A percentile compares a stretch with the other conserved stretches of the same genome.
Evolutionary conservation across 148 eudicot species (phyloP).

Genomic region (Chenopodium formosanum): DNA sequence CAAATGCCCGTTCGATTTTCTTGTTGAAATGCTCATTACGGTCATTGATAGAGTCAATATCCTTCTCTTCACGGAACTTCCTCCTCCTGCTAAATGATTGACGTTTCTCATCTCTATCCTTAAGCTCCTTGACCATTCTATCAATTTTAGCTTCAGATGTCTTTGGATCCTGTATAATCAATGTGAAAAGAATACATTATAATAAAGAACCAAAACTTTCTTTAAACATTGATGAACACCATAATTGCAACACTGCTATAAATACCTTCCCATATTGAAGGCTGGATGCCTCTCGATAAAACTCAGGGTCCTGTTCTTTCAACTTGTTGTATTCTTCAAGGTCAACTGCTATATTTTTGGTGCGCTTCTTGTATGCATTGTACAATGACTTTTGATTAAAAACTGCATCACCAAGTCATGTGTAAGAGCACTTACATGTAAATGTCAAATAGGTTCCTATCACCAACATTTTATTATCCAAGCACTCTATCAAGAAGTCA

Average conservation of each 20-base stretch:
- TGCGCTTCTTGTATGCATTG: constrained; percentile 88
- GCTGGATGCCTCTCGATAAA: constrained; percentile 91
- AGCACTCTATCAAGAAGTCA: background rate
- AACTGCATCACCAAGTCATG: constrained; percentile 45
- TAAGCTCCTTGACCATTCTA: constrained; percentile 88
- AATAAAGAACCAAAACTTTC: background rate
- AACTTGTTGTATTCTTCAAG: constrained; percentile 72
- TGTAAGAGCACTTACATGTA: background rate
- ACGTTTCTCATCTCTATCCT: constrained; percentile 83
- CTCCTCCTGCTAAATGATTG: constrained; percentile 83
- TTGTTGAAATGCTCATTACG: constrained; percentile 98
- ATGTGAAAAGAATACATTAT: background rate
- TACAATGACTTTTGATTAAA: constrained; percentile 85
- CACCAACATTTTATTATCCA: background rate
- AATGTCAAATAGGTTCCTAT: background rate
- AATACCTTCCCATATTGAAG: constrained; percentile 95
- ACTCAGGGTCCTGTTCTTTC: constrained; percentile 97
- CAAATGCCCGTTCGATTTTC: constrained; percentile 97
- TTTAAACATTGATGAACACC: background rate
- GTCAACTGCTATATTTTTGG: constrained; percentile 70
- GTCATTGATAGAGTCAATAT: constrained; percentile 91
- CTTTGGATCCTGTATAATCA: constrained; percentile 65
- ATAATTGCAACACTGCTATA: constrained; percentile 1
- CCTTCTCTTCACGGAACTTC: constrained; percentile 82
- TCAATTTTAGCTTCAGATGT: constrained; percentile 68